Conservation (phyloP, 2,329 filamentous ascomycete species). For the Fusarium liriodendri region DNA sequence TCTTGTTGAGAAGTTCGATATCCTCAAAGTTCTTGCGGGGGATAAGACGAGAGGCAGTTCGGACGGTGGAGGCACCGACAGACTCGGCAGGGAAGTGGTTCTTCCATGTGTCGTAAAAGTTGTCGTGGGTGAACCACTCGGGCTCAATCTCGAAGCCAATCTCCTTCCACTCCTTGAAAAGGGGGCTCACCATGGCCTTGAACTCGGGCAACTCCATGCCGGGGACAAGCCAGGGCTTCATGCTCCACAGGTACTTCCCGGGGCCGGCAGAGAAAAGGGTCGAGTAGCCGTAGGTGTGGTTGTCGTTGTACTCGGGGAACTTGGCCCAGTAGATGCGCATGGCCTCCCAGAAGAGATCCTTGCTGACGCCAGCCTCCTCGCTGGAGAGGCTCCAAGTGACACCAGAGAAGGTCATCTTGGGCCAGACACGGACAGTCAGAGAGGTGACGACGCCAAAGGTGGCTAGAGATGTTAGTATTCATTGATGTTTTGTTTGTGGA, state of each 20-base stretch:
- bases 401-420: slow-evolving; percentile 48
- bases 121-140: slow-evolving; percentile 49
- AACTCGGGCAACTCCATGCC: slow-evolving; percentile 48
- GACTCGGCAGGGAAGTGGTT: slow-evolving; percentile 52
- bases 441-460: slow-evolving; percentile 57
- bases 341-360: slow-evolving; percentile 48
- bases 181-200: slow-evolving; percentile 46
- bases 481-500: background rate
- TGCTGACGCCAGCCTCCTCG: slow-evolving; percentile 40
- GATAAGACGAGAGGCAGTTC: slow-evolving; percentile 54
- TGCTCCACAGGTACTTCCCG: slow-evolving; percentile 44
- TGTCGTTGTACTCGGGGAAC: slow-evolving; percentile 46
- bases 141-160: slow-evolving; percentile 45
- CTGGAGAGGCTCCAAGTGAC: slow-evolving; percentile 51
- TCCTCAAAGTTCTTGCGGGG: slow-evolving; percentile 47
- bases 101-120: slow-evolving; percentile 52
- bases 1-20: slow-evolving; percentile 26
- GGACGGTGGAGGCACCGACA: slow-evolving; percentile 35
- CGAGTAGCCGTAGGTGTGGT: slow-evolving; percentile 46
- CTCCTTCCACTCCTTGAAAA: slow-evolving; percentile 45
- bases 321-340: slow-evolving; percentile 48
- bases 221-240: slow-evolving; percentile 51
- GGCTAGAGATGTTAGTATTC: slow-evolving; percentile 46
- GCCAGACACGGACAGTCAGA: slow-evolving; percentile 48
- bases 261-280: slow-evolving; percentile 22